phyloP scores from a whole-genome alignment of 805 yeast genomes.

The Wickerhamiella occidentalis region DNA sequence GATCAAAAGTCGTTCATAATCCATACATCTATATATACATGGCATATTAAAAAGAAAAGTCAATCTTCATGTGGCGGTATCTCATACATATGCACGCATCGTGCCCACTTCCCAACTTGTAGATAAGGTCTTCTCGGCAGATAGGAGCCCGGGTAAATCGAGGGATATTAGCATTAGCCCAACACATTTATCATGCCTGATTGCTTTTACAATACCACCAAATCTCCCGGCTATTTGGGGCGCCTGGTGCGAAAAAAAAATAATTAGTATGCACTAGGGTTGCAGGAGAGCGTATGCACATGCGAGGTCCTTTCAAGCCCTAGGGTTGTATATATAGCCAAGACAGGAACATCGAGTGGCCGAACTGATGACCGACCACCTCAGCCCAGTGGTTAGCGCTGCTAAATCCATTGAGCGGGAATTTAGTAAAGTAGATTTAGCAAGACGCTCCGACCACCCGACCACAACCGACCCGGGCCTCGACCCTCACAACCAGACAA shows the following conservation, averaged over 20 bases:
- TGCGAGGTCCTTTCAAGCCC: not conserved
- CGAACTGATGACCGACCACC: not conserved
- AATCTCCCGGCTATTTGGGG: not conserved
- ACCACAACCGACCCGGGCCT: conserved; percentile 25
- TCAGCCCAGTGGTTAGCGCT: conserved; percentile 9
- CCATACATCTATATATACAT: too few species aligned
- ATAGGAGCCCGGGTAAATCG: not conserved
- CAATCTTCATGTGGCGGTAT: too few species aligned
- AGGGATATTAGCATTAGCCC: not conserved
- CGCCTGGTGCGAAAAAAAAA: not conserved
- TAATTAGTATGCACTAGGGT: not conserved
- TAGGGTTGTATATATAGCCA: not conserved
- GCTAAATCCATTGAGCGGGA: conserved; percentile 6
- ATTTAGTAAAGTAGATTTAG: conserved; percentile 15
- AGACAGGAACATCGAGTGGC: not conserved
- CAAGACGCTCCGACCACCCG: conserved; percentile 16
- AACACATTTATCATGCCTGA: too few species aligned
- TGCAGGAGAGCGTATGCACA: not conserved
- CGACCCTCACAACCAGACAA: conserved; percentile 27
- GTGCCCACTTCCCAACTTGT: not conserved
- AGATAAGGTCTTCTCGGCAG: not conserved
- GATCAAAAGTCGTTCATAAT: too few species aligned
- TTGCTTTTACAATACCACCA: too few species aligned
- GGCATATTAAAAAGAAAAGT: not conserved
- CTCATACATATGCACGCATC: not conserved